phyloP scores from a whole-genome alignment of 306 rosid genomes.

The Medicago lupulina region DNA sequence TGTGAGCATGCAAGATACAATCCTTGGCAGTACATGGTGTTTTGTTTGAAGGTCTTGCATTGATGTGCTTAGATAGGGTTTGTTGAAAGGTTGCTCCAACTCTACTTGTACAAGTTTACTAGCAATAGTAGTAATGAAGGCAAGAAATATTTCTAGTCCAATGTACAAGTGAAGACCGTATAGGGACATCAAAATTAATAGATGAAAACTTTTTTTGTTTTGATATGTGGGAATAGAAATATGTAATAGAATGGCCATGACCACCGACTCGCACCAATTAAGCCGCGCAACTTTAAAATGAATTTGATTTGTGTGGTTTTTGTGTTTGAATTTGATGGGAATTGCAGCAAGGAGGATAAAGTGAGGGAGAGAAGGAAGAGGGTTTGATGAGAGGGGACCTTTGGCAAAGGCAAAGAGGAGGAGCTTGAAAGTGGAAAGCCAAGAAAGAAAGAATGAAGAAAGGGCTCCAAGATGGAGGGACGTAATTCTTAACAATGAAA shows the following conservation, averaged over 20 bases:
- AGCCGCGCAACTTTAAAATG: not conserved
- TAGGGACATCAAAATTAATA: not conserved
- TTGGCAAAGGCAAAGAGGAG: too few relatives aligned
- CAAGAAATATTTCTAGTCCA: not conserved
- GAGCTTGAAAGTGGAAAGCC: too few relatives aligned
- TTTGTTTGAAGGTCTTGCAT: slow-evolving; percentile 19
- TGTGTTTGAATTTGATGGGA: not conserved
- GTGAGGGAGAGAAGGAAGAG: too few relatives aligned
- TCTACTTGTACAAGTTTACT: not conserved
- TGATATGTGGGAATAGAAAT: not conserved
- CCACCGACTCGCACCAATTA: not conserved
- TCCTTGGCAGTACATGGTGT: not conserved
- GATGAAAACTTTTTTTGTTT: not conserved
- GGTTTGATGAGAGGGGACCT: too few relatives aligned
- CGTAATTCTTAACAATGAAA: too few relatives aligned
- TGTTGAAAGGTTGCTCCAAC: not conserved
- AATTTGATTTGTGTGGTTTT: too few relatives aligned
- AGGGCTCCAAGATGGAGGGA: too few relatives aligned
- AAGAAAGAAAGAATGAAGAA: too few relatives aligned
- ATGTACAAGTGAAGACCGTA: not conserved
- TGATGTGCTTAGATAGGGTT: not conserved
- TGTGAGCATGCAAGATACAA: slow-evolving; percentile 15
- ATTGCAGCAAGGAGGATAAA: not conserved
- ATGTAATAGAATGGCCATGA: not conserved
- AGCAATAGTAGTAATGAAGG: not conserved